These are phyloP conservation scores for Termitomyces sp. DNA, from an alignment of 768 basidiomycete species.

Conservation along the genomic window DNA sequence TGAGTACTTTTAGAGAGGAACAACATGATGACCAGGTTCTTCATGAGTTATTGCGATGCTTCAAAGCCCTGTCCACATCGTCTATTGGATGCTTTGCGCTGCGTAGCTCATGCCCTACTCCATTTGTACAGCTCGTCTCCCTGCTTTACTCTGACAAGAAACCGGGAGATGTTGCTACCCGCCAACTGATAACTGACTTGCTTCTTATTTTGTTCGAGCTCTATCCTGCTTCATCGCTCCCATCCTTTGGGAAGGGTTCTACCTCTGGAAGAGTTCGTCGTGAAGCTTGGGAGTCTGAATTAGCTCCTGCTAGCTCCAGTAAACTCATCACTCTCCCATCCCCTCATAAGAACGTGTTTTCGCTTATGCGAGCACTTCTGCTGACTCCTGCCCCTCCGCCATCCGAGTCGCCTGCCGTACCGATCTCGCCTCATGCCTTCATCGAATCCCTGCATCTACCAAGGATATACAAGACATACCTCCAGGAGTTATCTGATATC, in stretches of 20 bases:
- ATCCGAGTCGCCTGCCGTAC: constrained; percentile 55
- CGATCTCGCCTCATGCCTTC: constrained; percentile 76
- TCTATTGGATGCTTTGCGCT: constrained; percentile 87
- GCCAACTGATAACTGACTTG: constrained; percentile 88
- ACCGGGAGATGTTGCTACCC: constrained; percentile 88
- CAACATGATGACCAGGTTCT: constrained; percentile 96
- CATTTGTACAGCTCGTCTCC: constrained; percentile 78
- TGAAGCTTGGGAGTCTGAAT: constrained; percentile 57
- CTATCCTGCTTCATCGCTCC: constrained; percentile 71
- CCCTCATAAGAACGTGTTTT: constrained; percentile 71
- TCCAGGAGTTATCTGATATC: constrained; percentile 82
- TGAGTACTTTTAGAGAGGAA: constrained; percentile 67
- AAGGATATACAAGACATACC: constrained; percentile 76
- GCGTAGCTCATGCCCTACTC: constrained; percentile 83
- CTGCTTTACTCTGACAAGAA: constrained; percentile 97
- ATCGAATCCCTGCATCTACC: constrained; percentile 69
- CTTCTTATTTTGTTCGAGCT: constrained; percentile 86
- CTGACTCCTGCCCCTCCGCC: constrained; percentile 68
- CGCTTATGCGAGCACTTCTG: constrained; percentile 72
- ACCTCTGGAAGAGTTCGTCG: constrained; percentile 27
- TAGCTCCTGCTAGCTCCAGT: constrained; percentile 33
- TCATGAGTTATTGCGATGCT: constrained; percentile 87
- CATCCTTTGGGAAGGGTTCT: constrained; percentile 38
- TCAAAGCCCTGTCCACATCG: constrained; percentile 91
- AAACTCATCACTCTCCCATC: constrained; percentile 63